phyloP scores from a whole-genome alignment of 495 filamentous ascomycete species.

The Neurospora tetraspora region DNA sequence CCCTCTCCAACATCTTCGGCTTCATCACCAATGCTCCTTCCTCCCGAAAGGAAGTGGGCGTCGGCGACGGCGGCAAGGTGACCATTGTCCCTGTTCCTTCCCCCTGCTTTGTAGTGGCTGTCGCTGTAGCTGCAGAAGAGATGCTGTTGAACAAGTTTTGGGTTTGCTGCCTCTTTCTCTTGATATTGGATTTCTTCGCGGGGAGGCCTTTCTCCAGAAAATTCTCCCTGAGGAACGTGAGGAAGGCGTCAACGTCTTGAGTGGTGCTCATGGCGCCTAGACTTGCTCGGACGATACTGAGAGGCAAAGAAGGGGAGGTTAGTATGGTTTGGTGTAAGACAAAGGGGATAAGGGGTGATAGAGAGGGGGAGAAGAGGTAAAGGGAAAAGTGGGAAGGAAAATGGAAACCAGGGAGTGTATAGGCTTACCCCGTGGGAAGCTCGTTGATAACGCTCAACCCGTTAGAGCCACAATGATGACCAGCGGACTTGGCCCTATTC shows the following conservation, averaged over 20 bases:
- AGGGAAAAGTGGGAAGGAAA: neutral
- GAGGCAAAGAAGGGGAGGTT: neutral
- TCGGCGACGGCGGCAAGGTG: neutral
- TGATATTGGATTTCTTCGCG: neutral
- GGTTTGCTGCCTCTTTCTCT: neutral
- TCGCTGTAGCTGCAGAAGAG: neutral
- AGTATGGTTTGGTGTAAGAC: neutral
- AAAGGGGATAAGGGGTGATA: neutral
- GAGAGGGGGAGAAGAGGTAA: neutral
- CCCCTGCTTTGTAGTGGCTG: neutral
- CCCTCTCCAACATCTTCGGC: neutral
- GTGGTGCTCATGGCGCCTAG: constrained; percentile 63
- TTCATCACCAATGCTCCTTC: neutral
- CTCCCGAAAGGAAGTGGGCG: neutral
- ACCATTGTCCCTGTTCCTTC: neutral
- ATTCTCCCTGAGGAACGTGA: constrained; percentile 45
- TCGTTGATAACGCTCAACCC: constrained; percentile 23
- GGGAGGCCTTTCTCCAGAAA: constrained; percentile 25
- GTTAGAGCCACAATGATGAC: constrained; percentile 47
- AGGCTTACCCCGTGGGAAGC: constrained; percentile 20
- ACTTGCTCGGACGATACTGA: constrained; percentile 53
- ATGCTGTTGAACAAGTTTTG: neutral
- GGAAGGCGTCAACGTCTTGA: constrained; percentile 48
- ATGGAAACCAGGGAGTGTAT: neutral
- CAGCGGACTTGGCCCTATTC: constrained; percentile 48